These are phyloP conservation scores for Rhizoclosmatium globosum DNA, from an alignment of 192 early-diverging fungal species.

Conservation along the genomic window DNA sequence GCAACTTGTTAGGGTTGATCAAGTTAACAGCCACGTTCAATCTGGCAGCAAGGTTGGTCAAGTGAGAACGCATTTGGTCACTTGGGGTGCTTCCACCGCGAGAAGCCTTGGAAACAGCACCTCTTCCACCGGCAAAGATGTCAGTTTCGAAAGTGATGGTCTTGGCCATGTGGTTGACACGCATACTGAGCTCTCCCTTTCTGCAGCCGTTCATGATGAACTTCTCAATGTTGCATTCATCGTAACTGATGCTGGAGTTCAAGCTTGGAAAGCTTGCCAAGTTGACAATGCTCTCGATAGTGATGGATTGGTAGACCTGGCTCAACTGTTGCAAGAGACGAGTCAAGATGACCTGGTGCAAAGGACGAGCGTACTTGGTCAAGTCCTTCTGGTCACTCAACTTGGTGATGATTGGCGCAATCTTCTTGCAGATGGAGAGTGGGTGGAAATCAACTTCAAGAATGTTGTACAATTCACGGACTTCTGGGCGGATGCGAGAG, in stretches of 20 bases:
- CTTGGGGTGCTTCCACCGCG: constrained; percentile 56
- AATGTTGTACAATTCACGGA: constrained; percentile 92
- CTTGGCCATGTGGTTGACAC: constrained; percentile 91
- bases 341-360: constrained; percentile 97
- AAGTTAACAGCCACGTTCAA: constrained; percentile 86
- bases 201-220: constrained; percentile 99
- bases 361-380: constrained; percentile 88
- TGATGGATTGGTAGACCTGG: constrained; percentile 97
- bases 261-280: constrained; percentile 84
- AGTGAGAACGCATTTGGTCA: constrained; percentile 92
- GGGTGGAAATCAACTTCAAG: constrained; percentile 99
- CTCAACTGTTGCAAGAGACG: constrained; percentile 94
- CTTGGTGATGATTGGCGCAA: constrained; percentile 76
- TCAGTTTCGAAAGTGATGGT: constrained; percentile 94
- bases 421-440: constrained; percentile 96
- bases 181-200: constrained; percentile 94
- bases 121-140: constrained; percentile 74
- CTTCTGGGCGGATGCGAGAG: constrained; percentile 83
- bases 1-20: constrained; percentile 78
- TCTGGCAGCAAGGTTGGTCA: constrained; percentile 84
- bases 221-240: constrained; percentile 90
- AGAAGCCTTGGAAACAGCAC: constrained; percentile 6
- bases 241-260: constrained; percentile 61
- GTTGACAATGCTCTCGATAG: constrained; percentile 91
- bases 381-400: constrained; percentile 79